These are phyloP conservation scores for Irpex sp. DNA, from an alignment of 1,284 basidiomycete species.

Conservation along the genomic window DNA sequence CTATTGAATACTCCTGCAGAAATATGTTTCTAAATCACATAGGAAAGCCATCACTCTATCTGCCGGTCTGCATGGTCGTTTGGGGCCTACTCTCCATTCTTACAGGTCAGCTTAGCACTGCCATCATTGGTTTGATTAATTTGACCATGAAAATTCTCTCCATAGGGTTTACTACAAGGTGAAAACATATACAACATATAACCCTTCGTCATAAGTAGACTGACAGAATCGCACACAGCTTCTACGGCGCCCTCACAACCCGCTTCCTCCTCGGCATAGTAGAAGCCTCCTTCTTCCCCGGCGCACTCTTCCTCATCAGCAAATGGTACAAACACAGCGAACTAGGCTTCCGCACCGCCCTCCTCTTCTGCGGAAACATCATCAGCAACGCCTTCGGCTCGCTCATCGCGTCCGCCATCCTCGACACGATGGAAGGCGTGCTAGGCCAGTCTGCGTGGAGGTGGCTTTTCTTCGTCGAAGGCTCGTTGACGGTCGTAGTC, in stretches of 20 bases:
- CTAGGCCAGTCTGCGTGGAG: constrained; percentile 72
- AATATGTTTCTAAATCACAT: constrained; percentile 72
- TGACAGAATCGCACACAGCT: constrained; percentile 34
- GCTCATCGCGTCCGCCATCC: constrained; percentile 71
- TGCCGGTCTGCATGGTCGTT: constrained; percentile 63
- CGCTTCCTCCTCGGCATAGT: constrained; percentile 70
- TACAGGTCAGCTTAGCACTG: constrained; percentile 8
- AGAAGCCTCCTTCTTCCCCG: constrained; percentile 75
- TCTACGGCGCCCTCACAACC: constrained; percentile 58
- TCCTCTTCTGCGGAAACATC: constrained; percentile 68
- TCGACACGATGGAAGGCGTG: constrained; percentile 63
- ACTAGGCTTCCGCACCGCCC: constrained; percentile 65
- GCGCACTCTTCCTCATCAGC: constrained; percentile 54
- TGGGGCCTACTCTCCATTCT: constrained; percentile 38
- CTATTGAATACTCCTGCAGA: constrained; percentile 25
- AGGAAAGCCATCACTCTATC: constrained; percentile 68
- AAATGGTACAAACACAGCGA: constrained; percentile 71
- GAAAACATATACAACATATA: background rate
- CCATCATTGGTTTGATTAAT: too few relatives aligned
- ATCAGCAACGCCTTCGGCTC: constrained; percentile 83
- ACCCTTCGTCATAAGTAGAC: background rate
- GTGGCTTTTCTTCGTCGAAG: constrained; percentile 74
- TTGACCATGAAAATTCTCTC: too few relatives aligned
- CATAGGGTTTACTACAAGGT: constrained; percentile 10
- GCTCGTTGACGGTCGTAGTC: constrained; percentile 56